phyloP scores from a whole-genome alignment of 2,329 filamentous ascomycete species.

The Xenoacremonium recifei region DNA sequence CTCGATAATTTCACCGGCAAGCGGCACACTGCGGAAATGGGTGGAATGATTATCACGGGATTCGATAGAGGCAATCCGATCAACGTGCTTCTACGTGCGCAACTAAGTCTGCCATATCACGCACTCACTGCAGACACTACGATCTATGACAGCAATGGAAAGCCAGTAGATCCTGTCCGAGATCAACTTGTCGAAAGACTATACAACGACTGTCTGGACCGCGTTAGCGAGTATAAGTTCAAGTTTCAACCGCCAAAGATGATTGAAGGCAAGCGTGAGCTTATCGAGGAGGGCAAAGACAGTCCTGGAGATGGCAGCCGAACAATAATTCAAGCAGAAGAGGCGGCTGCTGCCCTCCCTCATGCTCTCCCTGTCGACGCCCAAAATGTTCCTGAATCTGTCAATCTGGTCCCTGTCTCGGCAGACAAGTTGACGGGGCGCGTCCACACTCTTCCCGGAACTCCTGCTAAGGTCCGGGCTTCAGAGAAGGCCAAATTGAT shows the following conservation, averaged over 20 bases:
- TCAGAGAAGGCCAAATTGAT: constrained; percentile 75
- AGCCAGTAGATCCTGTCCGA: constrained; percentile 71
- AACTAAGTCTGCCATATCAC: constrained; percentile 85
- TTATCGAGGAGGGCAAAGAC: constrained; percentile 83
- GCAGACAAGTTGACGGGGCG: constrained; percentile 70
- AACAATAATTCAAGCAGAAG: constrained; percentile 70
- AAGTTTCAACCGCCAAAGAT: constrained; percentile 68
- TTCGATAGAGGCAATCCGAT: constrained; percentile 95
- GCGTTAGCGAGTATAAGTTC: constrained; percentile 86
- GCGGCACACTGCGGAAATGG: constrained; percentile 87
- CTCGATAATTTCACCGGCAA: constrained; percentile 55
- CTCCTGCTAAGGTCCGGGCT: constrained; percentile 68
- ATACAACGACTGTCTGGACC: constrained; percentile 92
- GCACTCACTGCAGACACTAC: constrained; percentile 76
- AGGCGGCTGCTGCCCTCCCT: constrained; percentile 61
- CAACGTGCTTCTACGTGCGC: constrained; percentile 85
- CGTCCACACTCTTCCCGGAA: constrained; percentile 68
- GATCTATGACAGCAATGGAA: constrained; percentile 82
- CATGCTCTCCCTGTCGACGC: constrained; percentile 53
- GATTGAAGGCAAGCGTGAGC: constrained; percentile 76
- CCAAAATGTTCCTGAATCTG: constrained; percentile 50
- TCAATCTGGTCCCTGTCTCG: constrained; percentile 61
- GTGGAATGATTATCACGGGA: constrained; percentile 96
- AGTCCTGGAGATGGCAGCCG: constrained; percentile 66
- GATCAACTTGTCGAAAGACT: constrained; percentile 86